These are phyloP conservation scores for Clarireedia monteithiana DNA, from an alignment of 2,329 filamentous ascomycete species.

Conservation along the genomic window DNA sequence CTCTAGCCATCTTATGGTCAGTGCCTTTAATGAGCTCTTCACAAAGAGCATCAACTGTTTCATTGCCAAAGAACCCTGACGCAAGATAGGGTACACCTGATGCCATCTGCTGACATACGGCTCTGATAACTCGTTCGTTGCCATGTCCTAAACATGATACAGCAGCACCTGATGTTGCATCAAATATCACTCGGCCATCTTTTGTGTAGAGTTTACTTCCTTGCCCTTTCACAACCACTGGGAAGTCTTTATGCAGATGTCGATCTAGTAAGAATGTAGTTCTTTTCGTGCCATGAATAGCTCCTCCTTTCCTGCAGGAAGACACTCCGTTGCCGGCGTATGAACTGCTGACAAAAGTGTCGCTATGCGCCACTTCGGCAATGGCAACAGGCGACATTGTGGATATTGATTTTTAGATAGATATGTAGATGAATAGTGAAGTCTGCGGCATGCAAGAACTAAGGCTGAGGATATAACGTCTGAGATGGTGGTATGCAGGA, in stretches of 20 bases:
- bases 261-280: slow-evolving; percentile 23
- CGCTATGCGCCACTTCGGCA: neutral
- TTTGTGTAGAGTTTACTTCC: slow-evolving; percentile 24
- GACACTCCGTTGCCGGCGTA: neutral
- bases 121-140: slow-evolving; percentile 49
- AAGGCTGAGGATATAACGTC: neutral
- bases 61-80: slow-evolving; percentile 49
- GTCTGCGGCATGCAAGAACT: neutral
- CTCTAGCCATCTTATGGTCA: slow-evolving; percentile 40
- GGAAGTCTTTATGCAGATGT: slow-evolving; percentile 24
- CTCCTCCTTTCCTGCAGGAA: slow-evolving; percentile 1
- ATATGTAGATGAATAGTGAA: neutral
- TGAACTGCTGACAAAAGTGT: neutral
- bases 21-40: slow-evolving; percentile 34
- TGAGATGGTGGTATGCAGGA: neutral
- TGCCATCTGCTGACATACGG: slow-evolving; percentile 51
- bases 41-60: slow-evolving; percentile 41
- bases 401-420: neutral
- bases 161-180: slow-evolving; percentile 66
- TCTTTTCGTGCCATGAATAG: slow-evolving; percentile 11
- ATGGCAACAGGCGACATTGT: slow-evolving; percentile 9
- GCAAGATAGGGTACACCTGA: slow-evolving; percentile 49
- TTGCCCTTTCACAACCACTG: slow-evolving; percentile 21
- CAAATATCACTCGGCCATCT: slow-evolving; percentile 54
- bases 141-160: slow-evolving; percentile 66